These are phyloP conservation scores for Ganoderma lucidum DNA, from an alignment of 1,284 basidiomycete species.

Conservation along the genomic window DNA sequence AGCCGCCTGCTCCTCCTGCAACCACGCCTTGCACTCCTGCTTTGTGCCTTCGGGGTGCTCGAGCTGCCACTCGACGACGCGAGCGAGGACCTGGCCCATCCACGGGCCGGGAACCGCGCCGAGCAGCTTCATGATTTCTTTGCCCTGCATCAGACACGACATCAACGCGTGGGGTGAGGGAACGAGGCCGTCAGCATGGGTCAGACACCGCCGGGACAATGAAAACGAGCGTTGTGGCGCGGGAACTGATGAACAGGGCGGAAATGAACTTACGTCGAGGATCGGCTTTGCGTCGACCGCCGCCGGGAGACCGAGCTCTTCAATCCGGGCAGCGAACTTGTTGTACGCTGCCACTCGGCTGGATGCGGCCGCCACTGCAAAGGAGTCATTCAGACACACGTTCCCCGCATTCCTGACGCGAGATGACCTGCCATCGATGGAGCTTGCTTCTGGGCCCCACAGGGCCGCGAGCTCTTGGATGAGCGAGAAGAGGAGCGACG, in stretches of 20 bases:
- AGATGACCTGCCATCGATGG: conserved; percentile 55
- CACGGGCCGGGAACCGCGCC: conserved; percentile 70
- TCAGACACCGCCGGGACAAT: conserved; percentile 4
- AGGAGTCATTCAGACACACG: conserved; percentile 9
- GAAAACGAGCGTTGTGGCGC: not conserved
- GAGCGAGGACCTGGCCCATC: conserved; percentile 68
- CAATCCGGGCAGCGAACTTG: conserved; percentile 63
- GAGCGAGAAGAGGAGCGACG: conserved; percentile 78
- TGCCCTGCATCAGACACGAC: conserved; percentile 61
- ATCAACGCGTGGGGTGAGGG: not conserved
- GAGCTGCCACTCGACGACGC: conserved; percentile 85
- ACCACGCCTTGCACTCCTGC: conserved; percentile 76
- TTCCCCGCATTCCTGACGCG: not conserved
- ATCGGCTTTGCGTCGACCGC: conserved; percentile 76
- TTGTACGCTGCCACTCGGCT: conserved; percentile 70
- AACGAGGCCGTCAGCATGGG: conserved; percentile 1
- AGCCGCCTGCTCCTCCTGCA: conserved; percentile 59
- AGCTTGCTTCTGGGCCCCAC: conserved; percentile 54
- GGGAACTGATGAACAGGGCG: not conserved
- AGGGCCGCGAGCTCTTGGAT: conserved; percentile 72
- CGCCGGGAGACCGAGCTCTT: conserved; percentile 66
- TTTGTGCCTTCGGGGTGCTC: conserved; percentile 71
- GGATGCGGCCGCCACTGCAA: conserved; percentile 45
- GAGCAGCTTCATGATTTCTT: conserved; percentile 66
- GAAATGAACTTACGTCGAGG: conserved; percentile 69